Percentiles rank a stretch among this genome's conserved stretches.
phyloP scores from a whole-genome alignment of 371 early-diverging fungal species.

The Mortierella sp. region DNA sequence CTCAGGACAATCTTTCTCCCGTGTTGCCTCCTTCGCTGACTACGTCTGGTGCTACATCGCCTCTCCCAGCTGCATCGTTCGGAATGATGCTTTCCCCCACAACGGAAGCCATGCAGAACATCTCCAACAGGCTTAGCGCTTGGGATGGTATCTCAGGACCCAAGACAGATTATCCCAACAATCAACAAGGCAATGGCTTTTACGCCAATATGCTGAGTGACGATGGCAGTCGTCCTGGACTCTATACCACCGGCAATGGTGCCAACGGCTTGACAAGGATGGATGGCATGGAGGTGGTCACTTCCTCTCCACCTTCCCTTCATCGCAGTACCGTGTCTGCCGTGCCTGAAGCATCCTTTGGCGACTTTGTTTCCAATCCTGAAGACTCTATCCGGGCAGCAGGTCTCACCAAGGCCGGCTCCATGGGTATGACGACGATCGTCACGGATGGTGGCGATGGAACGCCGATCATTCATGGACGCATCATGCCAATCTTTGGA shows the following conservation, averaged over 20 bases:
- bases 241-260: not conserved
- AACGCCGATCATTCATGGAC: not conserved
- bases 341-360: constrained; percentile 26
- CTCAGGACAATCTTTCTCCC: constrained; percentile 11
- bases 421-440: too few relatives aligned
- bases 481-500: not conserved
- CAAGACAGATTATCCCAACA: constrained; percentile 13
- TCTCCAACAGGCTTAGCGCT: constrained; percentile 32
- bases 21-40: constrained; percentile 16
- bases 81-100: constrained; percentile 44
- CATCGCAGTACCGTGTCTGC: constrained; percentile 17
- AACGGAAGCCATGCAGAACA: constrained; percentile 21
- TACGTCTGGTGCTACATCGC: constrained; percentile 31
- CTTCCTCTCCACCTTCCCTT: constrained; percentile 3
- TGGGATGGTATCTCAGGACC: constrained; percentile 36
- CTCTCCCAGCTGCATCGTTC: constrained; percentile 23
- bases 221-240: not conserved
- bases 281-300: constrained; percentile 29
- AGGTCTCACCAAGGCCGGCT: too few relatives aligned
- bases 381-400: constrained; percentile 11
- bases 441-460: not conserved
- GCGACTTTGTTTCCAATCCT: constrained; percentile 8
- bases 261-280: not conserved
- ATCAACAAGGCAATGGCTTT: not conserved
- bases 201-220: not conserved